Conservation (phyloP, 2,329 filamentous ascomycete genomes). For the Talaromyces sp. region DNA sequence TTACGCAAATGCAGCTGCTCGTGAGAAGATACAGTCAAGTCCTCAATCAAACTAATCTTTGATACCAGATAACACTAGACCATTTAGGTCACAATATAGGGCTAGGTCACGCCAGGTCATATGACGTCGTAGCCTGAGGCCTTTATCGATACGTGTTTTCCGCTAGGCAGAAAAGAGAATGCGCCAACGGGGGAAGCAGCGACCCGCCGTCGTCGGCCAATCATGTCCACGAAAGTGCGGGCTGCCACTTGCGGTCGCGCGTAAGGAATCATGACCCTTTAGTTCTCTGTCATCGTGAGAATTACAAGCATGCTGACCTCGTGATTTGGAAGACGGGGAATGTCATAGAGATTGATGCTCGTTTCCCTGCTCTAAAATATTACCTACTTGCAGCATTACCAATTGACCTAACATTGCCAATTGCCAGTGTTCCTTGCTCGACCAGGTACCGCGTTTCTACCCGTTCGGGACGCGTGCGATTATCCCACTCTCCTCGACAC, state of each 20-base stretch:
- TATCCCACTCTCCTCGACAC: conserved; percentile 8
- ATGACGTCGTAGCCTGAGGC: not conserved
- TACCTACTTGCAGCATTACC: not conserved
- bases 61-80: conserved; percentile 5
- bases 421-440: not conserved
- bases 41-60: not conserved
- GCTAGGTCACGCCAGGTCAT: conserved; percentile 3
- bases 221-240: conserved; percentile 4
- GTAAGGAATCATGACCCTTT: conserved; percentile 1
- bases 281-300: not conserved
- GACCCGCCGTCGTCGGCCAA: not conserved
- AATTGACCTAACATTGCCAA: not conserved
- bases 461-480: conserved; percentile 14
- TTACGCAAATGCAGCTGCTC: not conserved
- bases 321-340: not conserved
- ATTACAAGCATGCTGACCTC: not conserved
- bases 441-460: conserved; percentile 14
- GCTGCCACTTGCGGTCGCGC: conserved; percentile 7
- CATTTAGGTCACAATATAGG: not conserved
- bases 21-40: not conserved
- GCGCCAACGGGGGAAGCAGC: not conserved
- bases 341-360: not conserved
- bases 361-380: not conserved
- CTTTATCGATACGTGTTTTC: conserved; percentile 14
- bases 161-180: conserved; percentile 4